These are phyloP conservation scores for Penicillium aurantiogriseum DNA, from an alignment of 2,329 filamentous ascomycete species.

Conservation along the genomic window DNA sequence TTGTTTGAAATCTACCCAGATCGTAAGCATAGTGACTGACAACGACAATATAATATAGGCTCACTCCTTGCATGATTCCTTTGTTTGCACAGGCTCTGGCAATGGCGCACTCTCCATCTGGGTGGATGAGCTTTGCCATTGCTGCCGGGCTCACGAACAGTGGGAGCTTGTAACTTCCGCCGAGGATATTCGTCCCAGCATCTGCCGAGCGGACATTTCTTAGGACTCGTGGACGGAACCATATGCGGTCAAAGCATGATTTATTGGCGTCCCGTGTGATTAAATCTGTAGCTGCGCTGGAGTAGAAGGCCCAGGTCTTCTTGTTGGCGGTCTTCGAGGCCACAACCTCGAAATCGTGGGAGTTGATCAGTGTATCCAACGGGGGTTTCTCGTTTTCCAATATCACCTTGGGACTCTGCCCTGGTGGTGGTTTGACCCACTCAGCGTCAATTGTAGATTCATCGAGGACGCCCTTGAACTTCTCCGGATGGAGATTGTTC, in stretches of 20 bases:
- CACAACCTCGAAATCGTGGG: slow-evolving; percentile 60
- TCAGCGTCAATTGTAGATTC: slow-evolving; percentile 49
- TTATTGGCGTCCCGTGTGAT: slow-evolving; percentile 58
- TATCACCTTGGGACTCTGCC: slow-evolving; percentile 28
- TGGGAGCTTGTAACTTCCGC: slow-evolving; percentile 53
- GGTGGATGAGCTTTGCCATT: slow-evolving; percentile 63
- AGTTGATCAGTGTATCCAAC: slow-evolving; percentile 56
- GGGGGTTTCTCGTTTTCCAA: slow-evolving; percentile 48
- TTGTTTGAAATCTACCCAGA: slow-evolving; percentile 55
- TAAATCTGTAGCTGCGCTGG: slow-evolving; percentile 63
- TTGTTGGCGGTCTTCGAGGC: slow-evolving; percentile 56
- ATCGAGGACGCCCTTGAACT: slow-evolving; percentile 53
- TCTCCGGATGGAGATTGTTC: slow-evolving; percentile 43
- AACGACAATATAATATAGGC: slow-evolving; percentile 9
- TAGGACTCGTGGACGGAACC: slow-evolving; percentile 59
- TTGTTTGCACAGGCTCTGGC: slow-evolving; percentile 52
- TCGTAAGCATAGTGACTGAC: not conserved
- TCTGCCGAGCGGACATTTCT: slow-evolving; percentile 55
- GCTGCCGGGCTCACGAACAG: slow-evolving; percentile 65
- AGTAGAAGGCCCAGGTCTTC: slow-evolving; percentile 70
- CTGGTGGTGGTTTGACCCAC: slow-evolving; percentile 46
- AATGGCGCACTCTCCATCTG: slow-evolving; percentile 62
- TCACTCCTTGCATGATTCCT: slow-evolving; percentile 57
- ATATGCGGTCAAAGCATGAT: slow-evolving; percentile 55
- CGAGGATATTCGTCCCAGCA: slow-evolving; percentile 56